Evolutionary conservation across 371 early-diverging fungal species (phyloP).

Genomic region (Saksenaea vasiformis): DNA sequence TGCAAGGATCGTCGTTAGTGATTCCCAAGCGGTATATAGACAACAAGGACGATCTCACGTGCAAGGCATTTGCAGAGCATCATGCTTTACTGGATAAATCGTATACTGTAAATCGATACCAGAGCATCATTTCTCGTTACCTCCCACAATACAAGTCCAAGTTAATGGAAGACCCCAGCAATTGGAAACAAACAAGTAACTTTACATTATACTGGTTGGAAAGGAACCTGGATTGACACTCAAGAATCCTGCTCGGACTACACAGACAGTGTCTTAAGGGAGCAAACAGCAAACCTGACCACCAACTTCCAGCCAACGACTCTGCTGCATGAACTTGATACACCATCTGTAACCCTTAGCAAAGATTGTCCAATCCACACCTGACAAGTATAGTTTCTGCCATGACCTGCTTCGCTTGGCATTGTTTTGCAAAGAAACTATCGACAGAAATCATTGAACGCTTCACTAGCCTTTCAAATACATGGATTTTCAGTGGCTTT

Average conservation of each 20-base stretch:
- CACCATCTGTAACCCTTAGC: slow-evolving; percentile 13
- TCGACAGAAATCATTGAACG: slow-evolving; percentile 11
- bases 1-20: too few species aligned
- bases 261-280: slow-evolving; percentile 15
- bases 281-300: slow-evolving; percentile 14
- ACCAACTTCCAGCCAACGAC: slow-evolving; percentile 17
- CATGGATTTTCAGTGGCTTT: slow-evolving; percentile 11
- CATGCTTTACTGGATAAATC: too few species aligned
- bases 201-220: slow-evolving; percentile 16
- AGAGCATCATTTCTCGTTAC: slow-evolving; percentile 16
- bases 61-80: too few species aligned
- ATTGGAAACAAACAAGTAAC: slow-evolving; percentile 16
- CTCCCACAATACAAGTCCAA: slow-evolving; percentile 12
- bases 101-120: slow-evolving; percentile 9
- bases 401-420: slow-evolving; percentile 15
- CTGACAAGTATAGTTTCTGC: slow-evolving; percentile 3
- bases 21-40: too few species aligned
- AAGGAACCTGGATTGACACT: slow-evolving; percentile 14
- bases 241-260: slow-evolving; percentile 14
- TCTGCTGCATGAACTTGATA: slow-evolving; percentile 15
- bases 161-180: slow-evolving; percentile 10
- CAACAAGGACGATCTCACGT: too few species aligned
- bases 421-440: slow-evolving; percentile 18
- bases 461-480: slow-evolving; percentile 14
- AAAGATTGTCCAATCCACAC: slow-evolving; percentile 8